Conservation (phyloP, 2,329 filamentous ascomycete genomes). For the Meredithiella fracta region DNA sequence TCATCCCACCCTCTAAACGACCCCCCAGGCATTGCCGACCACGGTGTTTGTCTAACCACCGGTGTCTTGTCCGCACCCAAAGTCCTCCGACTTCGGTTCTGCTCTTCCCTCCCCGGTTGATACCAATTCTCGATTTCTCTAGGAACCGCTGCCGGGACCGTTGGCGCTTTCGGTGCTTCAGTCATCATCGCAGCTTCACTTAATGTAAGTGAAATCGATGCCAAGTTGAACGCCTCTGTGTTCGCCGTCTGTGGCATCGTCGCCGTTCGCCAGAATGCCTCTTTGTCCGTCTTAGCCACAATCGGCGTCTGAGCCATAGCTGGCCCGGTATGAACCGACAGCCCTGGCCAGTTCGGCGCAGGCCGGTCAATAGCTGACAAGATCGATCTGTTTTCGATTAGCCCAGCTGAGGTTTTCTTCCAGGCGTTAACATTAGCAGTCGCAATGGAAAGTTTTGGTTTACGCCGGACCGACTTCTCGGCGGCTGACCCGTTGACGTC, state of each 20-base stretch:
- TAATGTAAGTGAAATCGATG: slow-evolving; percentile 12
- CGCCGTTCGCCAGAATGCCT: slow-evolving; percentile 11
- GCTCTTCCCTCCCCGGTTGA: slow-evolving; percentile 1
- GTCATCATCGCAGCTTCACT: slow-evolving; percentile 10
- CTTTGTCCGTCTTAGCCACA: slow-evolving; percentile 3
- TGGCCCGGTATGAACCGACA: background rate
- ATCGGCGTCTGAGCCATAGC: background rate
- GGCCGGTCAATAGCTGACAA: slow-evolving; percentile 12
- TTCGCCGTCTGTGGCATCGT: slow-evolving; percentile 14
- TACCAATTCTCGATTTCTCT: slow-evolving; percentile 10
- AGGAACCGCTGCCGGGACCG: background rate
- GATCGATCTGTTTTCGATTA: background rate
- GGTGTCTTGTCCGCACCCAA: background rate
- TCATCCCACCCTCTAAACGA: background rate
- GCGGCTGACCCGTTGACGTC: background rate
- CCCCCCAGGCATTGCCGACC: background rate
- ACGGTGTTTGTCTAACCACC: background rate
- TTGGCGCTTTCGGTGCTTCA: slow-evolving; percentile 6
- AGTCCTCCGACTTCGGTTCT: background rate
- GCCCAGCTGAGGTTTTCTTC: slow-evolving; percentile 8
- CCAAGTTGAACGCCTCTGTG: slow-evolving; percentile 13
- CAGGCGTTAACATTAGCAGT: slow-evolving; percentile 6
- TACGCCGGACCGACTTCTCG: background rate
- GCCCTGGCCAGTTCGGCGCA: slow-evolving; percentile 5
- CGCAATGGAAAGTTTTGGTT: slow-evolving; percentile 11